Evolutionary conservation across 352 stramenopile genomes (phyloP), one percentile per base, ranked within the genome.

Genomic region (Phytophthora sp.): DNA sequence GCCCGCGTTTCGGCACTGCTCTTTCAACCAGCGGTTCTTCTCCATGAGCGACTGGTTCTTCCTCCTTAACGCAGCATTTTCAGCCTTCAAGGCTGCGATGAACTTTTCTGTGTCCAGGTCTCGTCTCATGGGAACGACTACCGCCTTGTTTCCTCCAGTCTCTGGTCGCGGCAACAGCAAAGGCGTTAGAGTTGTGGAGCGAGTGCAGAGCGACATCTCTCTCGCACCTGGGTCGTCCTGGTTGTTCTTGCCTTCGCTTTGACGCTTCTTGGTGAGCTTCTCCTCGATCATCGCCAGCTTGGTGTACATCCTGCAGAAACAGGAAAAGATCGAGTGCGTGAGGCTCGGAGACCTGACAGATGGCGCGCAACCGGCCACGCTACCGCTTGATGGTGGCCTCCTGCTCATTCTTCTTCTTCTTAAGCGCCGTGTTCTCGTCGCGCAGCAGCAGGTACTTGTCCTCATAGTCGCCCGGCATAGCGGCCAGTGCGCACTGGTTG

Each of bases 361-460:
- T n/a, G n/a, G n/a, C n/a, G n/a, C n/a, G n/a, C n/a, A n/a, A n/a
- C n/a, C n/a, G n/a, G n/a, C n/a, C n/a, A n/a, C n/a, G n/a, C n/a
- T 57, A 93, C 84, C 84, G 62, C 71, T 95, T 97, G 69, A 96
- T 97, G 31, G 86, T 94, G 23, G 77, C 79, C 53, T 97, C 87
- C 72, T 97, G 89, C 62, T 97, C 88, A 82, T 97, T 96, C 66
- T 95, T 96, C 76, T 95, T 95, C 66, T 87, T 88, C 79, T 95
- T 96, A 35, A 97, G 84, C 69, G 72, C 65, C 39, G 72, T 82
- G 68, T 96, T 94, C 75, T 95, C 87, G 34, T 97, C 88, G 23
- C 88, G 81, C 57, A 96, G 71, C 43, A 76, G 59, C 66, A 95
- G 50, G 67, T 92, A 96, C 67, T 89, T 92, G 64, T 95, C 84